Evolutionary conservation across 257 asterid genomes (phyloP), one percentile per base, ranked within the genome.

Genomic region (Penstemon newberryi): DNA sequence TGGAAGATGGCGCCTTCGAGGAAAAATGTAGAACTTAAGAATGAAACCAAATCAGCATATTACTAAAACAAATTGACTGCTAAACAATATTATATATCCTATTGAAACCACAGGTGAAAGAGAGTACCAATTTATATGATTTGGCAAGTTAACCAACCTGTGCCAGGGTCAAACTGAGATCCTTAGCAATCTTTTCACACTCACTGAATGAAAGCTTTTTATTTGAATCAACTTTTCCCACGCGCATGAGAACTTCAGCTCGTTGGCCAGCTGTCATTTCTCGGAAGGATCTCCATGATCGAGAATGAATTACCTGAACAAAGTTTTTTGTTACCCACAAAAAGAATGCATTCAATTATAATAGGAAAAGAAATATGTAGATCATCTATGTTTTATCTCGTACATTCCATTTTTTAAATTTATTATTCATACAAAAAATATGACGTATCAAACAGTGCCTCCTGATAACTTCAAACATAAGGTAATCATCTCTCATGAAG

Each of bases 251-350:
- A 73, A 93, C 91, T 80, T 84, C 84, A 65, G 75, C 88, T 71
- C 96, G 88, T 84, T 90, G 92, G 46, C 63, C 84, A 80, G 95
- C 84, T 64, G 96, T 84, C 91, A 93, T 86, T 67, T 79, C 85
- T 63, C 85, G 85, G 64, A 65, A 75, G 65, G 96, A 80, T 64
- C 82, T 78, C 99, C 99, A 93, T 33, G 99, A 83, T 74, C 82
- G 81, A 39, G 83, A 77, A 65, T 69, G 80, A 70, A 88, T 90
- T 70, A 90, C 81, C 98, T 92, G 80, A 63, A 70, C 56, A 72
- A 53, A 72, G 56, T 44, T 40, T 19, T 67, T 56, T 49, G 12
- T 55, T 60, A 63, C 63, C 70, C 71, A 67, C 73, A 80, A 51
- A 60, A 62, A 37, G 33, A 37, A 49, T 44, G 12, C 58, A 60